Percentiles rank a stretch among this genome's conserved stretches.
These are phyloP conservation scores for Luvunga scandens DNA, from an alignment of 345 rosid species.

Conservation along the genomic window DNA sequence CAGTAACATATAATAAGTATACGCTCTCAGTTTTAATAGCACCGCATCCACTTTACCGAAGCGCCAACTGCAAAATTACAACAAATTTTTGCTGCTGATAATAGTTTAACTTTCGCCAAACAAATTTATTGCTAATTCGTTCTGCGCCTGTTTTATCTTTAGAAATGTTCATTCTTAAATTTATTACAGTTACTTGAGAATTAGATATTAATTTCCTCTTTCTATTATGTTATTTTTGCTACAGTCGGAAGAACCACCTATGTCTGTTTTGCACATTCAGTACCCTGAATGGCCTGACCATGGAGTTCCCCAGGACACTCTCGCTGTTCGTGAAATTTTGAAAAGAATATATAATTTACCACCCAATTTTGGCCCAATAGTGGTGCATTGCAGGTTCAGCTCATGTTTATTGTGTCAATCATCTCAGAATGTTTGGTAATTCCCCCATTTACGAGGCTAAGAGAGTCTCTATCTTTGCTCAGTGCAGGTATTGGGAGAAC, in stretches of 20 bases:
- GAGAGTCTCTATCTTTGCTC: slow-evolving; percentile 26
- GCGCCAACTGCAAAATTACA: neutral
- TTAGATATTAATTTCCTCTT: neutral
- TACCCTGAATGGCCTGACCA: slow-evolving; percentile 99
- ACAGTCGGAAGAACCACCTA: slow-evolving; percentile 63
- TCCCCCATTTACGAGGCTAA: slow-evolving; percentile 23
- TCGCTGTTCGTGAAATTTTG: slow-evolving; percentile 77
- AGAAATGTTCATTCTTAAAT: neutral
- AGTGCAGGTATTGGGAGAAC: slow-evolving; percentile 99
- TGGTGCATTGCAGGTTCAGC: slow-evolving; percentile 94
- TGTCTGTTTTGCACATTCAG: slow-evolving; percentile 76
- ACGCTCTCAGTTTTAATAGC: neutral
- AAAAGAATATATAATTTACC: slow-evolving; percentile 54
- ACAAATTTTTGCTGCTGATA: neutral
- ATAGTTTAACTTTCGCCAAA: neutral
- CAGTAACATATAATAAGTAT: neutral
- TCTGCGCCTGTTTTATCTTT: neutral
- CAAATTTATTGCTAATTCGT: neutral
- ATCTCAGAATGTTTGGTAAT: slow-evolving; percentile 8
- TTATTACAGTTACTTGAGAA: neutral
- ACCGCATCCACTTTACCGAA: neutral
- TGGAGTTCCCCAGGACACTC: slow-evolving; percentile 81
- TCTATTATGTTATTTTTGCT: slow-evolving; percentile 13
- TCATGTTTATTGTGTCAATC: neutral
- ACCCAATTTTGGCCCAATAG: slow-evolving; percentile 72